Conservation (phyloP, 1,139 yeast genomes). For the Debaryomycetaceae sp. region DNA sequence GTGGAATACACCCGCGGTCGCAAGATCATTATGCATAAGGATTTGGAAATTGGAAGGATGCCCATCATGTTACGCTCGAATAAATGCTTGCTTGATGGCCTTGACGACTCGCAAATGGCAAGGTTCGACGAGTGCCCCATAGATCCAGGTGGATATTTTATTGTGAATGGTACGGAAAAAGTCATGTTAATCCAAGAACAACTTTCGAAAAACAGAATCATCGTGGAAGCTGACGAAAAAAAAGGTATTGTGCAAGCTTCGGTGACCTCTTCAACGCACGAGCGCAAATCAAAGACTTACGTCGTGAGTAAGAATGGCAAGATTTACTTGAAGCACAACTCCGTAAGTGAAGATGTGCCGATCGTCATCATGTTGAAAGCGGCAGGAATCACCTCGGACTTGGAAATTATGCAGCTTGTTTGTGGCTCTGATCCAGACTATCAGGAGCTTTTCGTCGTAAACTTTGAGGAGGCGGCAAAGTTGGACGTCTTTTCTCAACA, state of each 20-base stretch:
- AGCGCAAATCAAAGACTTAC: conserved; percentile 92
- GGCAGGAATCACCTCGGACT: conserved; percentile 86
- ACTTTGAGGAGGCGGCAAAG: conserved; percentile 88
- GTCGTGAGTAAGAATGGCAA: conserved; percentile 86
- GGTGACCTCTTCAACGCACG: conserved; percentile 96
- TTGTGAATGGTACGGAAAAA: conserved; percentile 96
- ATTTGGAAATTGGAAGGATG: conserved; percentile 93
- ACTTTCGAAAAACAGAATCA: conserved; percentile 90
- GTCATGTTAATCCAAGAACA: conserved; percentile 96
- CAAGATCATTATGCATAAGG: conserved; percentile 80
- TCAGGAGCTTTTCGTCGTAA: conserved; percentile 86
- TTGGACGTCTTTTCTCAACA: conserved; percentile 83
- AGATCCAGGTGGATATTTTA: conserved; percentile 97
- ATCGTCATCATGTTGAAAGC: conserved; percentile 90
- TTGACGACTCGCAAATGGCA: conserved; percentile 79
- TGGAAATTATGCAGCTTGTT: conserved; percentile 86
- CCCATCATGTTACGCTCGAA: conserved; percentile 94
- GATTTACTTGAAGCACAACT: conserved; percentile 86
- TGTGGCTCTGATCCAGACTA: conserved; percentile 83
- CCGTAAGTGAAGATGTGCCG: conserved; percentile 91
- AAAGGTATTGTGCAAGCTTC: conserved; percentile 94
- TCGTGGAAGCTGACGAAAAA: conserved; percentile 94
- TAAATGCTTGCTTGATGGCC: conserved; percentile 76
- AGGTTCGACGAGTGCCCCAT: conserved; percentile 85
- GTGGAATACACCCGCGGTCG: conserved; percentile 94